These are phyloP conservation scores for Wickerhamiella bombiphila DNA, from an alignment of 805 yeast species.

Conservation along the genomic window DNA sequence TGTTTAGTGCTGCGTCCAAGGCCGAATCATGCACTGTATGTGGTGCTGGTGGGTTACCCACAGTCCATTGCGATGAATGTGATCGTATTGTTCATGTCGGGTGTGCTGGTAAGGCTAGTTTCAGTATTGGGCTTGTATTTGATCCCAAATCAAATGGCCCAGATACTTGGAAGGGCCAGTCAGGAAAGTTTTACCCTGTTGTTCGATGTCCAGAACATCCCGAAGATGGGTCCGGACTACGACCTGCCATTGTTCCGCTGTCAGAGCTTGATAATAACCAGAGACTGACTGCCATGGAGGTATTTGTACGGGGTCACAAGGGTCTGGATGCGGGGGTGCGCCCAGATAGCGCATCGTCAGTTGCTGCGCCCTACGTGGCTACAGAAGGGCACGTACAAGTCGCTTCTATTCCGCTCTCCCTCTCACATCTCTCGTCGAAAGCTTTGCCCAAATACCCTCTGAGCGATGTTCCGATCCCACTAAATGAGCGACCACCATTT, in stretches of 20 bases:
- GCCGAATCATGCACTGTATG: constrained; percentile 8
- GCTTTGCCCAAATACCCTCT: too few relatives aligned
- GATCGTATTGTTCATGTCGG: constrained; percentile 31
- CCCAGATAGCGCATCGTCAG: too few relatives aligned
- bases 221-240: constrained; percentile 1
- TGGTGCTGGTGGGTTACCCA: constrained; percentile 1
- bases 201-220: constrained; percentile 23
- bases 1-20: too few relatives aligned
- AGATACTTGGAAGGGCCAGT: constrained; percentile 14
- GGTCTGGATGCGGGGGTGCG: too few relatives aligned
- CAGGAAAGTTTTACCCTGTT: constrained; percentile 19
- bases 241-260: constrained; percentile 18
- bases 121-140: constrained; percentile 8
- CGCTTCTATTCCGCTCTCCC: too few relatives aligned
- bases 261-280: constrained; percentile 16
- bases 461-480: too few relatives aligned
- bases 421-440: too few relatives aligned
- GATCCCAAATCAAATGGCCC: constrained; percentile 7
- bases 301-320: constrained; percentile 20
- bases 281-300: constrained; percentile 21
- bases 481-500: too few relatives aligned
- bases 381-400: too few relatives aligned
- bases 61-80: constrained; percentile 12
- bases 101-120: constrained; percentile 33
- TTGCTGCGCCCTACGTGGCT: too few relatives aligned